Conservation (phyloP, 257 asterid species). For the Ajuga chamaepitys region DNA sequence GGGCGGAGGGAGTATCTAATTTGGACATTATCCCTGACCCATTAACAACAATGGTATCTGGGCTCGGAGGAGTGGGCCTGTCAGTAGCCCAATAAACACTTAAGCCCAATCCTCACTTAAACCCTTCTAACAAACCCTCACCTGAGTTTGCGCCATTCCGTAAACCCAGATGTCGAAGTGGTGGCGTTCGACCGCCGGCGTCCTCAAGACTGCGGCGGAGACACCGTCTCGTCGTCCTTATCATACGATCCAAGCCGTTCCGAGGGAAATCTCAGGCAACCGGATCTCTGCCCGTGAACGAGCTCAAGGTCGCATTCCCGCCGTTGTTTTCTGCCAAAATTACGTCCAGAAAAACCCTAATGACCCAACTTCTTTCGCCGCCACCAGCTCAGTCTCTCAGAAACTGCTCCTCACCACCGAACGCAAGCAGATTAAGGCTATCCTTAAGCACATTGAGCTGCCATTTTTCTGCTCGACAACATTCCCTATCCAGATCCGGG, state of each 20-base stretch:
- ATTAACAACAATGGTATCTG: no score
- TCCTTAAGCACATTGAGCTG: conserved; percentile 48
- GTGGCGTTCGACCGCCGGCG: conserved; percentile 73
- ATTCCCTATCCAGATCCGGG: conserved; percentile 83
- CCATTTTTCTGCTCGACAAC: conserved; percentile 78
- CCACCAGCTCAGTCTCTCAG: conserved; percentile 37
- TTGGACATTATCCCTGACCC: no score
- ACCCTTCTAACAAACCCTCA: conserved; percentile 13
- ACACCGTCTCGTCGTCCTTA: conserved; percentile 26
- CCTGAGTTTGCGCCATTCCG: conserved; percentile 7
- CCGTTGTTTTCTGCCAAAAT: conserved; percentile 69
- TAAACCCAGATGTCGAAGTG: conserved; percentile 51
- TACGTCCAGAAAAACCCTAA: conserved; percentile 41
- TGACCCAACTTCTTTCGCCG: conserved; percentile 52
- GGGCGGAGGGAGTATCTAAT: no score
- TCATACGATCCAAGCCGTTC: conserved; percentile 86
- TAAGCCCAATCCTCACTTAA: conserved; percentile 12
- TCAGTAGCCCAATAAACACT: not conserved
- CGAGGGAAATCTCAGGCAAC: conserved; percentile 69
- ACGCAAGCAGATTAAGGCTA: conserved; percentile 74
- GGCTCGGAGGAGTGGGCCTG: not conserved
- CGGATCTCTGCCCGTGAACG: conserved; percentile 69
- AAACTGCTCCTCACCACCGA: conserved; percentile 72
- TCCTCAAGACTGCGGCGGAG: conserved; percentile 26
- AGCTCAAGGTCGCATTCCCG: conserved; percentile 85